Evolutionary conservation across 176 grass and related monocot genomes (phyloP).

Genomic region (Zizania latifolia): DNA sequence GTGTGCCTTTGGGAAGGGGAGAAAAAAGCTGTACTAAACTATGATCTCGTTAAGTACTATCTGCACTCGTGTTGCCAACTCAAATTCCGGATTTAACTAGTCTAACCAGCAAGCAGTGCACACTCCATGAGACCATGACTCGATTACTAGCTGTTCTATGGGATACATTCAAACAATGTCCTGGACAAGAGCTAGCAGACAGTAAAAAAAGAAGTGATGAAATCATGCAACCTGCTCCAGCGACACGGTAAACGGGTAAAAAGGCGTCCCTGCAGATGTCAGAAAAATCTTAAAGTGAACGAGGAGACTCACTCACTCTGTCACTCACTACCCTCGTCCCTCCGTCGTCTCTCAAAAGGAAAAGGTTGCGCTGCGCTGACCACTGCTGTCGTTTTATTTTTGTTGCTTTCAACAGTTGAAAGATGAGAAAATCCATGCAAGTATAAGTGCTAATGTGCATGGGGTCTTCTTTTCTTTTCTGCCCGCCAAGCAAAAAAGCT

Average conservation of each 20-base stretch:
- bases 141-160: not conserved
- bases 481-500: conserved; percentile 17
- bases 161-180: no score
- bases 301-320: not conserved
- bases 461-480: conserved; percentile 49
- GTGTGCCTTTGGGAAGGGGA: conserved; percentile 14
- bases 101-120: not conserved
- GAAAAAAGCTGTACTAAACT: conserved; percentile 13
- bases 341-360: conserved; percentile 11
- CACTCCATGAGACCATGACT: not conserved
- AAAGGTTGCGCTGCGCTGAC: conserved; percentile 19
- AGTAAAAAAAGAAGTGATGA: no score
- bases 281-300: conserved; percentile 16
- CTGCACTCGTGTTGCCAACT: conserved; percentile 6
- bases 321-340: not conserved
- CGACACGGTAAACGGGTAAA: conserved; percentile 20
- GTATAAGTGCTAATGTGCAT: conserved; percentile 29
- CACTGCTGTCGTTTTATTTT: conserved; percentile 40
- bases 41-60: not conserved
- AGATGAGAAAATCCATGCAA: not conserved
- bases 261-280: not conserved
- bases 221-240: not conserved
- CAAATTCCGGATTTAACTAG: not conserved
- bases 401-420: conserved; percentile 39
- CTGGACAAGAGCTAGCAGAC: not conserved